A percentile compares a stretch with the other conserved stretches of the same genome.
Evolutionary conservation across 805 yeast species (phyloP).

Genomic region (Hanseniaspora meyeri): DNA sequence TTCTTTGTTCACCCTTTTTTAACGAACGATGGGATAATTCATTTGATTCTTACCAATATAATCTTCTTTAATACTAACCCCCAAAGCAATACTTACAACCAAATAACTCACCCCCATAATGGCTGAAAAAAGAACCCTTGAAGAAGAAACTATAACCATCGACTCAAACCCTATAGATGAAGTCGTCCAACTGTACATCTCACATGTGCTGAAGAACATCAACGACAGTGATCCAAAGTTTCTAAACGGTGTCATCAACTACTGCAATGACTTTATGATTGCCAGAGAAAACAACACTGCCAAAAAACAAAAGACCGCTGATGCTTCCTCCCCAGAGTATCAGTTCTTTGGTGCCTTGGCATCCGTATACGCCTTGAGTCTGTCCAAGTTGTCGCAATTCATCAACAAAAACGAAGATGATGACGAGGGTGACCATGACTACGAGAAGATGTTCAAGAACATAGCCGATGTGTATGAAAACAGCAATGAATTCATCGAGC

Average conservation of each 20-base stretch:
- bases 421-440: constrained; percentile 14
- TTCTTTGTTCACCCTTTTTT: background rate
- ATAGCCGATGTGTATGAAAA: constrained; percentile 52
- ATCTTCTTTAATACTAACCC: too few relatives aligned
- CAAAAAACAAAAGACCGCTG: constrained; percentile 2
- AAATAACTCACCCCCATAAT: background rate
- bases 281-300: background rate
- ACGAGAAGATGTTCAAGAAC: constrained; percentile 22
- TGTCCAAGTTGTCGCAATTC: constrained; percentile 51
- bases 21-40: background rate
- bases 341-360: constrained; percentile 38
- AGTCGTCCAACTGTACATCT: constrained; percentile 6
- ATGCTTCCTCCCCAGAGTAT: background rate
- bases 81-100: too few relatives aligned
- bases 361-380: constrained; percentile 59
- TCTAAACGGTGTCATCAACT: constrained; percentile 12
- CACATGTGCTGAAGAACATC: constrained; percentile 5
- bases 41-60: too few relatives aligned
- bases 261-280: constrained; percentile 12
- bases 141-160: background rate
- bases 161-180: constrained; percentile 9
- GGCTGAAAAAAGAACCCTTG: background rate
- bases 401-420: constrained; percentile 29
- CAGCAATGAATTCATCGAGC: constrained; percentile 54
- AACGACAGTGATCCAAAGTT: constrained; percentile 6